These are phyloP conservation scores for Zancudomyces culisetae DNA, from an alignment of 371 early-diverging fungal species.

Conservation along the genomic window DNA sequence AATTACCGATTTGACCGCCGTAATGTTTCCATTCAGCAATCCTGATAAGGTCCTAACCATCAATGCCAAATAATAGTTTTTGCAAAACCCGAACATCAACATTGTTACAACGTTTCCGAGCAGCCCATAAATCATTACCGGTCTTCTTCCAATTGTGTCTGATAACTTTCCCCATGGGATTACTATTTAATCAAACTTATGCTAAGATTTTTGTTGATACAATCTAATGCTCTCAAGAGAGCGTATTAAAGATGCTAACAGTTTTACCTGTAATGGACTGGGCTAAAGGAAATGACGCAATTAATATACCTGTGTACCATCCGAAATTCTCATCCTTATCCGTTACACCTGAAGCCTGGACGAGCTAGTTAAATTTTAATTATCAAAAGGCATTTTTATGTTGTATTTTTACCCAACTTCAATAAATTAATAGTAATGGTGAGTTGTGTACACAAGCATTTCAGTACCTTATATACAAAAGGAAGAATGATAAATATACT, in stretches of 20 bases:
- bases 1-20: conserved; percentile 66
- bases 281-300: conserved; percentile 37
- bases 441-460: too few relatives aligned
- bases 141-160: conserved; percentile 60
- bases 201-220: neutral
- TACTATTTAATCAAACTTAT: conserved; percentile 8
- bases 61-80: conserved; percentile 43
- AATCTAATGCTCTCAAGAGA: neutral
- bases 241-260: neutral
- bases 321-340: conserved; percentile 34
- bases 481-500: conserved; percentile 22
- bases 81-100: conserved; percentile 53
- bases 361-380: conserved; percentile 24
- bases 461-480: conserved; percentile 23
- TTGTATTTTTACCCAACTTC: too few relatives aligned
- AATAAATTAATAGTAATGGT: too few relatives aligned
- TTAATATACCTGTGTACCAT: conserved; percentile 42
- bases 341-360: conserved; percentile 33
- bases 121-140: conserved; percentile 59
- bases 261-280: conserved; percentile 25
- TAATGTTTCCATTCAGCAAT: conserved; percentile 63
- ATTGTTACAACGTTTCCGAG: conserved; percentile 45
- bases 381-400: too few relatives aligned
- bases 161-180: conserved; percentile 43
- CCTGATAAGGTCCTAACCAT: conserved; percentile 46